Evolutionary conservation across 2,329 filamentous ascomycete genomes (phyloP), one percentile per base, ranked within the genome.

Genomic region (Ophiostoma triangulosporum): DNA sequence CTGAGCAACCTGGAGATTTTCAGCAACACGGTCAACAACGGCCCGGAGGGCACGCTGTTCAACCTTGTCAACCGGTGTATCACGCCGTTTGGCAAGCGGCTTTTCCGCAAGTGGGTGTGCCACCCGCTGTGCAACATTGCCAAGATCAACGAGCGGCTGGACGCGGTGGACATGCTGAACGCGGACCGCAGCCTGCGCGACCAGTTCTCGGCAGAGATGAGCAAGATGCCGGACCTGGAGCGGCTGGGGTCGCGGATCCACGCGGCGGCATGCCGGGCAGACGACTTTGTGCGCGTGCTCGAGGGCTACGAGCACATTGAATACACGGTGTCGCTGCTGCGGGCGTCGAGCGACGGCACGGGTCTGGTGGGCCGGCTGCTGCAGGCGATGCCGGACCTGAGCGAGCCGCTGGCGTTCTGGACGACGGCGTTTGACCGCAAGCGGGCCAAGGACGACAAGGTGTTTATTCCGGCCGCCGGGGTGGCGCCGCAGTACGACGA

Each of bases 271-370:
- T 96, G 90, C 70, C 88, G 83, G 63, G 80, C 89, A 0, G 86
- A 93, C 54, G 93, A 98, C 64, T 98, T 98, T 65, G 81, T 97
- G 46, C 86, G 83, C 48, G 91, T 97, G 0, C 74, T 98, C 0
- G 90, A 97, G 66, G 93, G 93, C 0, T 98, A 96, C 61, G 93
- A 97, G 70, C 91, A 96, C 68, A 97, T 98, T 46, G 89, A 96
- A 58, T 93, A 95, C 65, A 95, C 90, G 1, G 88, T 95, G 76
- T 78, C 81, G 51, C 75, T 97, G 22, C 76, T 97, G 1, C 75
- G 77, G 48, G 76, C 83, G 8, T 86, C 86, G 61, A 80, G 83
- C 52, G 78, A 83, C n/a, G 86, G 84, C 2, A 84, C 88, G 50
- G 86, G 88, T 2, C 76, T 97, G 3, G 84, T 98, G 40, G 86